Conservation (phyloP, 2,329 filamentous ascomycete species). For the Aspergillus chevalieri region DNA sequence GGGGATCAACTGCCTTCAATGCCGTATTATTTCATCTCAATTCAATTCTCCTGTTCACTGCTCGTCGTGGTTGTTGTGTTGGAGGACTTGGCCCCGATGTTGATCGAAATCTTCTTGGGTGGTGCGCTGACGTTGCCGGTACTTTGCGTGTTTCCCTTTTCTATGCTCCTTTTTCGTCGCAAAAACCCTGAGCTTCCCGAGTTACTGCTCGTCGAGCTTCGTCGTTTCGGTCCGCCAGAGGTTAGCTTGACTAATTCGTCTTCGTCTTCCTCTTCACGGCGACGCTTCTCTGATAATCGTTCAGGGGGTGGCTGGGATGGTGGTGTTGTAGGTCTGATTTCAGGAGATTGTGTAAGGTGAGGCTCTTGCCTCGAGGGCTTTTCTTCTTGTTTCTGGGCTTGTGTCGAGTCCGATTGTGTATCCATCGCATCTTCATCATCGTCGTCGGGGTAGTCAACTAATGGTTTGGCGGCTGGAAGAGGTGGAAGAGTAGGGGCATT, state of each 20-base stretch:
- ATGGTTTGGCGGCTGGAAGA: conserved; percentile 58
- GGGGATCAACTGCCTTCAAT: conserved; percentile 15
- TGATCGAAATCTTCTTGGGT: conserved; percentile 38
- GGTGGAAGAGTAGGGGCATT: conserved; percentile 59
- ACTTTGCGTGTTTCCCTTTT: conserved; percentile 18
- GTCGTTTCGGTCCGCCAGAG: conserved; percentile 37
- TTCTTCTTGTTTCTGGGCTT: conserved; percentile 12
- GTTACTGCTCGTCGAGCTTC: conserved; percentile 37
- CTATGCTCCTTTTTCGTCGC: conserved; percentile 29
- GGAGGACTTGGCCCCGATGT: conserved; percentile 25
- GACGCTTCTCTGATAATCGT: conserved; percentile 77
- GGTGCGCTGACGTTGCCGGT: conserved; percentile 14
- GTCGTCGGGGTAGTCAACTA: conserved; percentile 91
- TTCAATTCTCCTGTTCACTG: conserved; percentile 29
- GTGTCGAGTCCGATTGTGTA: conserved; percentile 34
- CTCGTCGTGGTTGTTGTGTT: conserved; percentile 14
- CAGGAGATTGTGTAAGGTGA: conserved; percentile 3
- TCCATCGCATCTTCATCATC: conserved; percentile 70
- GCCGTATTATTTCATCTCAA: conserved; percentile 17
- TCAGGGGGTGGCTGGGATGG: conserved; percentile 54
- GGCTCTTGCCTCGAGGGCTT: conserved; percentile 14
- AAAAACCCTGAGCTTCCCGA: conserved; percentile 26
- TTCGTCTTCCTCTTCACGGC: conserved; percentile 81
- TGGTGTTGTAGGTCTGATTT: conserved; percentile 17
- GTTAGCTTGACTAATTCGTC: conserved; percentile 84